Evolutionary conservation across 1,284 basidiomycete genomes (phyloP).

Genomic region (Pseudomicrostroma phylloplanum): DNA sequence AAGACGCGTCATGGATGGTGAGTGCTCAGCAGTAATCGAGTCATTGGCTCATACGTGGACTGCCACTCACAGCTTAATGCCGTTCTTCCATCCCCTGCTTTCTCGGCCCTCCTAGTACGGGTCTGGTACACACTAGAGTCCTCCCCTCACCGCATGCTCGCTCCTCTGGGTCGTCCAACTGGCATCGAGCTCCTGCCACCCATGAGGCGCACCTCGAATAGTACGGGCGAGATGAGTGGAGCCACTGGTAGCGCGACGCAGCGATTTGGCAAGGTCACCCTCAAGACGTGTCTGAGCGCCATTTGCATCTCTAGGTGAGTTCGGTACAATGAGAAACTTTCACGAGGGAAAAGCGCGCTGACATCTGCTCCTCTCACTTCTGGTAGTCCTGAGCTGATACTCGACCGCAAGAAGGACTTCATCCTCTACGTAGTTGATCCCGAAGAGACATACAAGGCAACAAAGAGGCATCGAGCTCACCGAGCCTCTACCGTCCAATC

Average conservation of each 20-base stretch:
- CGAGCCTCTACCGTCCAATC: neutral
- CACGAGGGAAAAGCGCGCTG: neutral
- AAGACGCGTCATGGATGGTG: neutral
- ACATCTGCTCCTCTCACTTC: neutral
- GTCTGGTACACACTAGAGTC: conserved; percentile 47
- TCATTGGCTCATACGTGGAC: neutral
- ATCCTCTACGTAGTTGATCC: conserved; percentile 50
- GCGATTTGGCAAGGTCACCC: conserved; percentile 36
- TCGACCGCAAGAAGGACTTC: conserved; percentile 40
- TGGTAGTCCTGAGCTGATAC: conserved; percentile 41
- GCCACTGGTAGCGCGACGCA: conserved; percentile 9
- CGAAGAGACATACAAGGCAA: conserved; percentile 35
- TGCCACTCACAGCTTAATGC: neutral
- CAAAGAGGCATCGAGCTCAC: neutral
- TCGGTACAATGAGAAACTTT: neutral
- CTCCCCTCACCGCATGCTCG: conserved; percentile 41
- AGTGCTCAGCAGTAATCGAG: neutral
- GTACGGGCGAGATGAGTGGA: neutral
- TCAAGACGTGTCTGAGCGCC: conserved; percentile 45
- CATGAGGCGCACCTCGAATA: neutral
- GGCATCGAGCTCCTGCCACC: conserved; percentile 30
- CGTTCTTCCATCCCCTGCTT: neutral
- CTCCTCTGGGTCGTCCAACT: conserved; percentile 24
- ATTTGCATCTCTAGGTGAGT: conserved; percentile 39
- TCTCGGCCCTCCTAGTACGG: conserved; percentile 30